phyloP scores from a whole-genome alignment of 352 stramenopile genomes.

The Pythium utonaiense region DNA sequence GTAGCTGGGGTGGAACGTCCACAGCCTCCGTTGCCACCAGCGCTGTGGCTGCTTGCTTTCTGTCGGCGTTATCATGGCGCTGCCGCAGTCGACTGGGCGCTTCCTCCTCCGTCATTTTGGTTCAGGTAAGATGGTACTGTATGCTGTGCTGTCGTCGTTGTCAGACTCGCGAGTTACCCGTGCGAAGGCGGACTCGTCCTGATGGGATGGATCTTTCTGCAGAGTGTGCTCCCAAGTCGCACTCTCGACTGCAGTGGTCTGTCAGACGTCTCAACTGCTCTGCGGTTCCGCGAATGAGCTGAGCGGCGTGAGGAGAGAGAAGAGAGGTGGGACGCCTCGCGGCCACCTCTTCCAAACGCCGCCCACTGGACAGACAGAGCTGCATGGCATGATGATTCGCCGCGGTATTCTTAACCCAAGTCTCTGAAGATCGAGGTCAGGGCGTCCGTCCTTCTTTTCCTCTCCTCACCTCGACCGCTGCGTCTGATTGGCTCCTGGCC shows the following conservation, averaged over 20 bases:
- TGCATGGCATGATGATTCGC: no score
- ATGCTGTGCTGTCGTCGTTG: neutral
- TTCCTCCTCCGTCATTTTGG: neutral
- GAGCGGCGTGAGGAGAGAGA: neutral
- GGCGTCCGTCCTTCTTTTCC: neutral
- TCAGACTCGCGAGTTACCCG: neutral
- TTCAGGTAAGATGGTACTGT: neutral
- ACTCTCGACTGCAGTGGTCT: neutral
- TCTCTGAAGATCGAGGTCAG: neutral
- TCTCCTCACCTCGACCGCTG: neutral
- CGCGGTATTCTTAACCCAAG: neutral
- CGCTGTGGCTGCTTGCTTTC: neutral
- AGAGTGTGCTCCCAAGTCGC: neutral
- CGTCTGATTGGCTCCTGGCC: neutral
- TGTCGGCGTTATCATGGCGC: neutral
- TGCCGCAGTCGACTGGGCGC: neutral
- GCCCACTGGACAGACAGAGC: neutral
- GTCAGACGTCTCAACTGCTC: neutral
- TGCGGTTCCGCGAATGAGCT: conserved; percentile 8
- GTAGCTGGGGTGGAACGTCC: neutral
- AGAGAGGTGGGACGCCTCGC: neutral
- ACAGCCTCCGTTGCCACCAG: neutral
- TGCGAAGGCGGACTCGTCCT: neutral
- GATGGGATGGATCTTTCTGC: neutral
- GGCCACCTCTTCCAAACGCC: neutral